Conservation (phyloP, 176 grass and related monocot species). For the Stipa capillata region DNA sequence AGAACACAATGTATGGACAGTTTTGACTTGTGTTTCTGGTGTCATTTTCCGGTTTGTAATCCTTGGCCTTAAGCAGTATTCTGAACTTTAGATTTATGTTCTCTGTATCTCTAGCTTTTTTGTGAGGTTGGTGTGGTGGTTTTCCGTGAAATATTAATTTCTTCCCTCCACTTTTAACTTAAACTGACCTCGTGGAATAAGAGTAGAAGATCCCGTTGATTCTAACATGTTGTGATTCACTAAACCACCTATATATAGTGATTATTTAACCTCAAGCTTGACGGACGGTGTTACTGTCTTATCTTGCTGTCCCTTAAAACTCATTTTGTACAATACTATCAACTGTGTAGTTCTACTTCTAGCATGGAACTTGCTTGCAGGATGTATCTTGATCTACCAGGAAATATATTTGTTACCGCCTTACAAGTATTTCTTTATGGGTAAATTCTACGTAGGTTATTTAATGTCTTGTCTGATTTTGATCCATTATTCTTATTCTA, state of each 20-base stretch:
- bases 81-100: not conserved
- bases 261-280: not conserved
- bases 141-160: not conserved
- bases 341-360: not conserved
- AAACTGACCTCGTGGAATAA: not conserved
- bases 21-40: not conserved
- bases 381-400: not conserved
- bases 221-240: not conserved
- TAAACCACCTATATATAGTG: not conserved
- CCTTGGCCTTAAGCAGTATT: not conserved
- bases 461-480: not conserved
- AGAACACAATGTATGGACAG: not conserved
- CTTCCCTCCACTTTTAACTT: not conserved
- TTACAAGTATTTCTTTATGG: not conserved
- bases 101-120: not conserved
- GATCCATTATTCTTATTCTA: conserved; percentile 1
- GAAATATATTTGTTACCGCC: not conserved
- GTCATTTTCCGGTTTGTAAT: not conserved
- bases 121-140: not conserved
- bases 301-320: not conserved
- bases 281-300: not conserved
- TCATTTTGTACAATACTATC: not conserved
- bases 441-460: not conserved
- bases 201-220: not conserved
- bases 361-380: not conserved